phyloP scores from a whole-genome alignment of 78 protist species.

The Speleostelium caveatum region DNA sequence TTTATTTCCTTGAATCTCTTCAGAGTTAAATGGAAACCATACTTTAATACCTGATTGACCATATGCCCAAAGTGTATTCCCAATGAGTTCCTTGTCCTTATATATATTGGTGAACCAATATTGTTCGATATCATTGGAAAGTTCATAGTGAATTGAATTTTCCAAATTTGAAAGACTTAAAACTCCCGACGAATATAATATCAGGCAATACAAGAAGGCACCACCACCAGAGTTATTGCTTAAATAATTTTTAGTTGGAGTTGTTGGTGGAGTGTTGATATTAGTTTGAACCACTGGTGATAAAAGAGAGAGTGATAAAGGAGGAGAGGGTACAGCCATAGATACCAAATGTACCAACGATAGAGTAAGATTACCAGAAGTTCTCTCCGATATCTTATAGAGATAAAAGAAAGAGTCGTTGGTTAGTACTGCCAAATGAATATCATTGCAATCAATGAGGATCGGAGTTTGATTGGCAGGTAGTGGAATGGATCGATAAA shows the following conservation, averaged over 20 bases:
- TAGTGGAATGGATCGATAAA: background rate
- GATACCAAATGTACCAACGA: slow-evolving; percentile 18
- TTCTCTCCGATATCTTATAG: slow-evolving; percentile 20
- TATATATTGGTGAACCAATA: slow-evolving; percentile 80
- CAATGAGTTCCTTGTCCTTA: slow-evolving; percentile 33
- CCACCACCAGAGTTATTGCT: background rate
- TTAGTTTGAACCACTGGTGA: slow-evolving; percentile 36
- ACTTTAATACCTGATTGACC: slow-evolving; percentile 73
- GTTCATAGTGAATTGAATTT: slow-evolving; percentile 41
- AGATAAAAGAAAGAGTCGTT: slow-evolving; percentile 69
- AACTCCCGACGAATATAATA: slow-evolving; percentile 65
- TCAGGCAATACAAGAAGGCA: slow-evolving; percentile 34
- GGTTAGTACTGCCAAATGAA: slow-evolving; percentile 65
- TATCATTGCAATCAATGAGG: slow-evolving; percentile 80
- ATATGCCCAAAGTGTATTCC: slow-evolving; percentile 83
- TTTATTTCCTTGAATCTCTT: slow-evolving; percentile 24
- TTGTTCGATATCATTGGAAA: slow-evolving; percentile 44
- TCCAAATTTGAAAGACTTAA: slow-evolving; percentile 56
- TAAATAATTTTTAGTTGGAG: slow-evolving; percentile 1
- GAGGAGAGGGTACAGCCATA: slow-evolving; percentile 56
- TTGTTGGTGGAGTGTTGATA: background rate
- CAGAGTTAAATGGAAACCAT: slow-evolving; percentile 77
- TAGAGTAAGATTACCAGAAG: slow-evolving; percentile 2
- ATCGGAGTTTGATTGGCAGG: slow-evolving; percentile 58
- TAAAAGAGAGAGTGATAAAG: slow-evolving; percentile 44